A percentile compares a stretch with the other conserved stretches of the same genome.
Evolutionary conservation across 352 stramenopile species (phyloP).

Genomic region (Phytophthora pinifolia): DNA sequence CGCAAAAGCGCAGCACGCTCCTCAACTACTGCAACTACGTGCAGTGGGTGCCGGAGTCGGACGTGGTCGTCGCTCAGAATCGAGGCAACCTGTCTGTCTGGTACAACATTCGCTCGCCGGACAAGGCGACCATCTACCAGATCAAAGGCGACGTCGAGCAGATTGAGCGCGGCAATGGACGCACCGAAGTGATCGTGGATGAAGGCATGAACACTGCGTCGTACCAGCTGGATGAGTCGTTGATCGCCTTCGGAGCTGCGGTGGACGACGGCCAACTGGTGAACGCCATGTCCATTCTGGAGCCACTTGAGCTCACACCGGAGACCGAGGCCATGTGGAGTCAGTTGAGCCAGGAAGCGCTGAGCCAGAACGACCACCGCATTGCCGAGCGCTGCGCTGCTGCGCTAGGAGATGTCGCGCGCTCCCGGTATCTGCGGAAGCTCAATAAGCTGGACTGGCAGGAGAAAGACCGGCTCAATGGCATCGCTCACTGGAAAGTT

Average conservation of each 20-base stretch:
- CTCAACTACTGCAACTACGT: slow-evolving; percentile 96
- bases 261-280: slow-evolving; percentile 92
- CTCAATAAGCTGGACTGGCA: slow-evolving; percentile 90
- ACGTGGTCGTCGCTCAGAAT: slow-evolving; percentile 95
- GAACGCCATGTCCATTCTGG: slow-evolving; percentile 92
- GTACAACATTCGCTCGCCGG: slow-evolving; percentile 94
- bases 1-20: slow-evolving; percentile 85
- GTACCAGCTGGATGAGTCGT: slow-evolving; percentile 93
- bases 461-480: slow-evolving; percentile 76
- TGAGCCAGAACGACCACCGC: slow-evolving; percentile 86
- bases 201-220: slow-evolving; percentile 93
- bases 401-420: slow-evolving; percentile 89
- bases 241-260: slow-evolving; percentile 94
- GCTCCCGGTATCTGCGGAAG: slow-evolving; percentile 87
- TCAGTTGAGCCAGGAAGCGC: slow-evolving; percentile 86
- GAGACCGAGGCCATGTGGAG: slow-evolving; percentile 95
- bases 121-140: slow-evolving; percentile 94
- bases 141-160: slow-evolving; percentile 96
- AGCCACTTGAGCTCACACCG: slow-evolving; percentile 89
- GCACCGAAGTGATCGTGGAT: slow-evolving; percentile 95
- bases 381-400: slow-evolving; percentile 91
- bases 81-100: slow-evolving; percentile 92
- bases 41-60: slow-evolving; percentile 95
- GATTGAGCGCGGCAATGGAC: slow-evolving; percentile 91
- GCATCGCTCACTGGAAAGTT: slow-evolving; percentile 86